Percentiles rank a stretch among this genome's conserved stretches.
Evolutionary conservation across 176 grass and related monocot genomes (phyloP).

Genomic region (Carex scoparia): DNA sequence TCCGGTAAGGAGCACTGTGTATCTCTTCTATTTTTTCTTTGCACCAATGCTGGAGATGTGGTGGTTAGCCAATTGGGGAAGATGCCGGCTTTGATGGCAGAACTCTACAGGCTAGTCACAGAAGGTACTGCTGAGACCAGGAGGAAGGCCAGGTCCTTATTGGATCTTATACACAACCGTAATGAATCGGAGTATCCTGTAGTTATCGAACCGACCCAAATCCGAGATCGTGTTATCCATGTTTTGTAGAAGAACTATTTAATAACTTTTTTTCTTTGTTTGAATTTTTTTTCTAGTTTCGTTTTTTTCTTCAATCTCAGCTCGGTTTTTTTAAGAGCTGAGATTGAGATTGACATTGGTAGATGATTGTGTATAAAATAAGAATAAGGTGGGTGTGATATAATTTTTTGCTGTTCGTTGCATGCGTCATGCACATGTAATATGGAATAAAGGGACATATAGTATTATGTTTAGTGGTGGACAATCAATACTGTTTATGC

Average conservation of each 20-base stretch:
- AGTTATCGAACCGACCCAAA: neutral
- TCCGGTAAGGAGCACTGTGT: conserved; percentile 55
- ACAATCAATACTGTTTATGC: neutral
- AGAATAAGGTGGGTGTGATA: conserved; percentile 14
- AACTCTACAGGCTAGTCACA: conserved; percentile 52
- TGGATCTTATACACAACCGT: conserved; percentile 58
- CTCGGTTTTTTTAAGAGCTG: conserved; percentile 56
- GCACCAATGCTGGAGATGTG: conserved; percentile 43
- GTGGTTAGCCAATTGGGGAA: conserved; percentile 46
- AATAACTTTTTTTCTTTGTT: neutral
- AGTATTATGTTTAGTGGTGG: neutral
- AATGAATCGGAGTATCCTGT: conserved; percentile 17
- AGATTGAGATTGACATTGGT: conserved; percentile 28
- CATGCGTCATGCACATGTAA: neutral
- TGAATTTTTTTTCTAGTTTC: conserved; percentile 6
- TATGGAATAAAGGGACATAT: neutral
- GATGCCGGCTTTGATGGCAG: conserved; percentile 49
- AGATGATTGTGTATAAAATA: neutral
- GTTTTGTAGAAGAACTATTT: conserved; percentile 40
- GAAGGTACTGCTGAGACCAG: conserved; percentile 37
- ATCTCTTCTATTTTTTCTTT: conserved; percentile 48
- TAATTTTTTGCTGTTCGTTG: neutral
- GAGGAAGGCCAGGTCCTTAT: conserved; percentile 53
- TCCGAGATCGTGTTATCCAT: conserved; percentile 33
- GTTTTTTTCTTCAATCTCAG: conserved; percentile 25